Percentiles rank a stretch among this genome's conserved stretches.
Evolutionary conservation across 2,329 filamentous ascomycete species (phyloP).

Genomic region (Parastagonospora nodorum): DNA sequence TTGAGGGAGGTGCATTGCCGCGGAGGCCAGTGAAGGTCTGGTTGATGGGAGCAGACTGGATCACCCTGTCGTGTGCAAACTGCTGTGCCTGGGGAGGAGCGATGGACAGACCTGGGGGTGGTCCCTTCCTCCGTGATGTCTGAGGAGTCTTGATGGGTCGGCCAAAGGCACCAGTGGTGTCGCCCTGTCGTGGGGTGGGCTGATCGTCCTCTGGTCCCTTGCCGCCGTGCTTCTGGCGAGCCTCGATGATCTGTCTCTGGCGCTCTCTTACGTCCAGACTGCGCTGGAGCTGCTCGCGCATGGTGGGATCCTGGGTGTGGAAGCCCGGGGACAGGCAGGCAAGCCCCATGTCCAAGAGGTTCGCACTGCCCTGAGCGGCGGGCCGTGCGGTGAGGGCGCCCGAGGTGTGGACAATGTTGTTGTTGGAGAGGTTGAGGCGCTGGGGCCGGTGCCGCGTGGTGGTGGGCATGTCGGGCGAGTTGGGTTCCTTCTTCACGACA

Average conservation of each 20-base stretch:
- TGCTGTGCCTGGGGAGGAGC: slow-evolving; percentile 91
- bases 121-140: slow-evolving; percentile 73
- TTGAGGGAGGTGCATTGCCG: slow-evolving; percentile 64
- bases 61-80: slow-evolving; percentile 91
- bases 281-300: slow-evolving; percentile 93
- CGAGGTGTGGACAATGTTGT: slow-evolving; percentile 49
- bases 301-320: slow-evolving; percentile 91
- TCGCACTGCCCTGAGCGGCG: slow-evolving; percentile 70
- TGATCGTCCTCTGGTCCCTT: slow-evolving; percentile 55
- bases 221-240: slow-evolving; percentile 75
- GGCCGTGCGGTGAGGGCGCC: slow-evolving; percentile 66
- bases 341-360: slow-evolving; percentile 89
- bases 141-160: slow-evolving; percentile 68
- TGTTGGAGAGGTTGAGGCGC: slow-evolving; percentile 74
- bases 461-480: slow-evolving; percentile 78
- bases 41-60: slow-evolving; percentile 92
- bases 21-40: slow-evolving; percentile 94
- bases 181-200: slow-evolving; percentile 28
- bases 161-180: slow-evolving; percentile 49
- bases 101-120: slow-evolving; percentile 88
- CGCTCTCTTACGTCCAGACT: slow-evolving; percentile 93
- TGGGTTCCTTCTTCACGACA: slow-evolving; percentile 93
- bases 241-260: slow-evolving; percentile 93
- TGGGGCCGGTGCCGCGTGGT: slow-evolving; percentile 76
- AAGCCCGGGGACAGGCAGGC: slow-evolving; percentile 96